phyloP scores from a whole-genome alignment of 306 rosid genomes.

The Pterocarpus macrocarpus region DNA sequence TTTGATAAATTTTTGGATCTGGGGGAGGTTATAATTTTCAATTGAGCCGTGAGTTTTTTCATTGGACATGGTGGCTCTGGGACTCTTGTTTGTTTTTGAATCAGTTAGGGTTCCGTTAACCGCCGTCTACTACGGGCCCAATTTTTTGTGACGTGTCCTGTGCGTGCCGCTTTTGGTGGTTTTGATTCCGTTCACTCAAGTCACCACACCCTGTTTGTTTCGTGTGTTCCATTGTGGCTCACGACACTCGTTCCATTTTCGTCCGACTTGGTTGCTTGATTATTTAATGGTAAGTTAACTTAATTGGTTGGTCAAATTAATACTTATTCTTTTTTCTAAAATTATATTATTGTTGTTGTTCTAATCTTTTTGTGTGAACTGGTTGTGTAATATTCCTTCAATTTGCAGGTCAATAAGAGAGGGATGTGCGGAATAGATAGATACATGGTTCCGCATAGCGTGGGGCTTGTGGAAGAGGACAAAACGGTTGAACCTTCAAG shows the following conservation, averaged over 20 bases:
- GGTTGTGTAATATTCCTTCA: not conserved
- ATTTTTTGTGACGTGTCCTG: slow-evolving; percentile 12
- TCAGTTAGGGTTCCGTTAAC: slow-evolving; percentile 32
- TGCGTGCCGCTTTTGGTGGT: not conserved
- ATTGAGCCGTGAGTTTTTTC: slow-evolving; percentile 21
- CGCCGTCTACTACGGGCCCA: not conserved
- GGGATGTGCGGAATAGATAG: not conserved
- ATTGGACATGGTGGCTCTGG: not conserved
- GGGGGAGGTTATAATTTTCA: slow-evolving; percentile 22
- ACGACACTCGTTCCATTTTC: not conserved
- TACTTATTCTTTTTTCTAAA: not conserved
- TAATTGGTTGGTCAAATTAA: not conserved
- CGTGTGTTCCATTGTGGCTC: not conserved
- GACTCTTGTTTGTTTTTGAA: not conserved
- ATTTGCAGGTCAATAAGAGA: slow-evolving; percentile 55
- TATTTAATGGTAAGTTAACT: slow-evolving; percentile 24
- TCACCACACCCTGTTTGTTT: not conserved
- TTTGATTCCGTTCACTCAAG: slow-evolving; percentile 37
- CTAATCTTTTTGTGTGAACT: not conserved
- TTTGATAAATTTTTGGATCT: slow-evolving; percentile 27
- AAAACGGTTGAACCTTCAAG: slow-evolving; percentile 41
- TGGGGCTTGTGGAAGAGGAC: slow-evolving; percentile 24
- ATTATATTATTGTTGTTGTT: not conserved
- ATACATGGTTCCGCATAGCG: slow-evolving; percentile 15
- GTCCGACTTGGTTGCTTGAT: not conserved